Base-by-base conservation (phyloP, 805 yeast genomes). In the Candida ipomoeae region DNA sequence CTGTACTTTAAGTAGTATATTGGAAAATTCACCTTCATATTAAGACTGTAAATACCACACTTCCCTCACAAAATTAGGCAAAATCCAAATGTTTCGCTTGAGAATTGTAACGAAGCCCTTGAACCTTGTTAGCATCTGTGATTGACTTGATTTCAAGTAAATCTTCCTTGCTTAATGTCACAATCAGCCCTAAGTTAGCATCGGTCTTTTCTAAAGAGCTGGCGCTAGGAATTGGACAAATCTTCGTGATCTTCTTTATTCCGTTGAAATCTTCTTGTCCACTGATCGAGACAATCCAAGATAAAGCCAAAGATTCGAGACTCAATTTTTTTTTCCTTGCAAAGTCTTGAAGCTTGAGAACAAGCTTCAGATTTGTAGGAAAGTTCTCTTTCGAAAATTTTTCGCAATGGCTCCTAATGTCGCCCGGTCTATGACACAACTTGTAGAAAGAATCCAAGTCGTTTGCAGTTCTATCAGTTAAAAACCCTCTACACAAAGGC, bases 151-250 rank as follows among this genome's bases (percentile, higher is more conserved):
- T 72, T 49, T 77, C 78, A 0, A 67, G 66, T 55, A 85, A 76
- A 50, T 86, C 89, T 0, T 63, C 78, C n/a, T 78, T 82, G 2
- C 82, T 63, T 48, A 89, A 69, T 10, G 67, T 65, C 44, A 79
- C 57, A 44, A 64, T 65, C 20, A 72, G 67, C 10, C 61, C 65
- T 55, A 79, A 71, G 68, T 89, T 90, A 62, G 81, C 86, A 43
- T 74, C 72, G 15, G 85, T 81, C 64, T 88, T 83, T 10, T 66
- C 71, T 3, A 69, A 64, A 36, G 83, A 78, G 6, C 89, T 78
- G 3, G 88, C 84, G 48, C 91, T 84, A 18, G 97, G 96, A 63
- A 90, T 86, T 33, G 96, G 95, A 42, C 90, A 62, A 40, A 88
- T 74, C 51, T 69, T 73, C 23, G 90, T 79, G 48, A 71, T 75